These are phyloP conservation scores for Xylaria hypoxylon DNA, from an alignment of 2,329 filamentous ascomycete species.

Conservation along the genomic window DNA sequence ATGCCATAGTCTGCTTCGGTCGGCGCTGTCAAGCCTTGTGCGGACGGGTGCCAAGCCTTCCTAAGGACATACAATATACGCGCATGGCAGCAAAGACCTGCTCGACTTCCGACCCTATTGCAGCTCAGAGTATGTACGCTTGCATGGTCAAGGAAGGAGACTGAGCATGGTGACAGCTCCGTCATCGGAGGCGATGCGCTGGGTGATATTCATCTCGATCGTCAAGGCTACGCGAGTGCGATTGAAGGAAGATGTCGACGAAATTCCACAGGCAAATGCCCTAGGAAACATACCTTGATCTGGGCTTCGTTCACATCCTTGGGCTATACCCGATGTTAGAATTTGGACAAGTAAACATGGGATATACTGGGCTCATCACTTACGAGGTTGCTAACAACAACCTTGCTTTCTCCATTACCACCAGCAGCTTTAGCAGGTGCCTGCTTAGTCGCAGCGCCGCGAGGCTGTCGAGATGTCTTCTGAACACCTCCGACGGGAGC, in stretches of 20 bases:
- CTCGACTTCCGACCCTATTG: conserved; percentile 67
- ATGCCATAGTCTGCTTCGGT: conserved; percentile 46
- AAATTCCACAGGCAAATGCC: conserved; percentile 77
- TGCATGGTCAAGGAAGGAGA: conserved; percentile 56
- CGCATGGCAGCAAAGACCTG: conserved; percentile 65
- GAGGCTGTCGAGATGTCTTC: conserved; percentile 76
- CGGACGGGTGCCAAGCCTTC: conserved; percentile 66
- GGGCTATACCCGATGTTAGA: conserved; percentile 68
- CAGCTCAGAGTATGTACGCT: conserved; percentile 38
- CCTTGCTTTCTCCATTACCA: conserved; percentile 84
- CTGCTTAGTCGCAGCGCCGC: conserved; percentile 69
- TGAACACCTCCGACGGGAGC: conserved; percentile 87
- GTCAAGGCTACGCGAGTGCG: conserved; percentile 49
- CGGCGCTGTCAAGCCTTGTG: conserved; percentile 45
- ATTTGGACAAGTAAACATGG: conserved; percentile 27
- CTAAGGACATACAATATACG: conserved; percentile 55
- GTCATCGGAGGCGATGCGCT: conserved; percentile 41
- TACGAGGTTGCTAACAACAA: conserved; percentile 99
- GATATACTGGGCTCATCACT: conserved; percentile 52
- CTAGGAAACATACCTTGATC: conserved; percentile 99
- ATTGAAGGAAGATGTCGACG: conserved; percentile 68
- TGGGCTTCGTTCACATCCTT: conserved; percentile 95
- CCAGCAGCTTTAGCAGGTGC: conserved; percentile 73
- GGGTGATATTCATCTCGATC: conserved; percentile 47
- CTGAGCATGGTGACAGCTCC: conserved; percentile 47